Base-by-base conservation (phyloP, 495 filamentous ascomycete genomes). In the Hypomontagnella submonticulosa region DNA sequence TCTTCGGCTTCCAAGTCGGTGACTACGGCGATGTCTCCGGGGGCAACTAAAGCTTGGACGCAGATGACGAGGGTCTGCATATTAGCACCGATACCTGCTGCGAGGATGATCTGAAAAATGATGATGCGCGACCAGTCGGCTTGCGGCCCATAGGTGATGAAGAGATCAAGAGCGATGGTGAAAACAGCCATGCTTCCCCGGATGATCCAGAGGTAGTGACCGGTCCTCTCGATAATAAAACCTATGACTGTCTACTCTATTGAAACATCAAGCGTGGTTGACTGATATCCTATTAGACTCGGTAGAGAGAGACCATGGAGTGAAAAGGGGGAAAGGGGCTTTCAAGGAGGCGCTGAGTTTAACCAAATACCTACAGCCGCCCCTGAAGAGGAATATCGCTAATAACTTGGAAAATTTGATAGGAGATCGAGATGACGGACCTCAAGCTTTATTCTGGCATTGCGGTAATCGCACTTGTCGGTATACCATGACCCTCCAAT, bases 71-170 rank as follows among this genome's bases (percentile, higher is more conserved):
- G 36, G 3, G 36, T 40, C 13, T 40, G 36, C 36, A 40, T 40
- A 15, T 40, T 40, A 15, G 36, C 36, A 11, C 36, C 36, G 13
- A 11, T 15, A 15, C 36, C 36, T 8, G 36, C 36, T 15, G 36
- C 36, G 36, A 40, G 36, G 36, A 40, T 40, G 36, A 40, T 40
- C 36, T 40, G 36, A 11, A 40, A 40, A 8, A 40, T 40, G 10
- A 40, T 40, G 3, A 40, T 40, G 13, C 36, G 36, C 36, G 36
- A 8, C 36, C 36, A 40, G 9, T 40, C 36, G 13, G 13, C 13
- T 11, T 40, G 36, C 36, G 36, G 36, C 9, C 36, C 36, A 11
- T 40, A 40, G 10, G 36, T 40, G 9, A 40, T 40, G 36, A 40
- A 40, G 3, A 40, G 36, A 8, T 8, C 36, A 3, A 40, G 36